These are phyloP conservation scores for Friedmanniomyces endolithicus DNA, from an alignment of 495 filamentous ascomycete species.

Conservation along the genomic window DNA sequence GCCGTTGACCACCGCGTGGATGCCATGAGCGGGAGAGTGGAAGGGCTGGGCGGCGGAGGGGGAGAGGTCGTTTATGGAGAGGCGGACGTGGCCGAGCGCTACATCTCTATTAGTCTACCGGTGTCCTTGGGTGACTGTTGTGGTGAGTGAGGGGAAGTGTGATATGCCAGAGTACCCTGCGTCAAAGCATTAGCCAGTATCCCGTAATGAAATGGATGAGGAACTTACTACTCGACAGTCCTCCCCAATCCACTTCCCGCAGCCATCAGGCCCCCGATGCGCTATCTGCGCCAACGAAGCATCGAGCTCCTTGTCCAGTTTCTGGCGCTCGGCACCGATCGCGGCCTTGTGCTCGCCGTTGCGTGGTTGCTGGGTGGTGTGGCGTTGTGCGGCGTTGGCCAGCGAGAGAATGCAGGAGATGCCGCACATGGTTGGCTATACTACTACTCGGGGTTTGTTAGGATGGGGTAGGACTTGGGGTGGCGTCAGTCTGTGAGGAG, in stretches of 20 bases:
- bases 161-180: background rate
- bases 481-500: no score
- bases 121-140: background rate
- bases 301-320: slow-evolving; percentile 1
- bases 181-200: background rate
- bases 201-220: slow-evolving; percentile 13
- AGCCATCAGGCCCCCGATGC: slow-evolving; percentile 39
- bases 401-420: slow-evolving; percentile 11
- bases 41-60: slow-evolving; percentile 38
- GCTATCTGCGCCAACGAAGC: slow-evolving; percentile 22
- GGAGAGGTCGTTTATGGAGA: slow-evolving; percentile 42
- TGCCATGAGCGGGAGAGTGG: slow-evolving; percentile 23
- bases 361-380: background rate
- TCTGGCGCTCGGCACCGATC: background rate
- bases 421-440: slow-evolving; percentile 5
- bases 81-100: slow-evolving; percentile 36
- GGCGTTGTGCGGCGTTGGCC: background rate
- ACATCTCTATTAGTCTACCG: slow-evolving; percentile 1
- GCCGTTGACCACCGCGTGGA: slow-evolving; percentile 45
- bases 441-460: no score
- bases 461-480: no score
- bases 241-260: slow-evolving; percentile 35
- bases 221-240: slow-evolving; percentile 25
- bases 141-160: background rate
- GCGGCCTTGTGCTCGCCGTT: slow-evolving; percentile 3